Conservation (phyloP, 306 rosid species). For the Ceratonia siliqua region DNA sequence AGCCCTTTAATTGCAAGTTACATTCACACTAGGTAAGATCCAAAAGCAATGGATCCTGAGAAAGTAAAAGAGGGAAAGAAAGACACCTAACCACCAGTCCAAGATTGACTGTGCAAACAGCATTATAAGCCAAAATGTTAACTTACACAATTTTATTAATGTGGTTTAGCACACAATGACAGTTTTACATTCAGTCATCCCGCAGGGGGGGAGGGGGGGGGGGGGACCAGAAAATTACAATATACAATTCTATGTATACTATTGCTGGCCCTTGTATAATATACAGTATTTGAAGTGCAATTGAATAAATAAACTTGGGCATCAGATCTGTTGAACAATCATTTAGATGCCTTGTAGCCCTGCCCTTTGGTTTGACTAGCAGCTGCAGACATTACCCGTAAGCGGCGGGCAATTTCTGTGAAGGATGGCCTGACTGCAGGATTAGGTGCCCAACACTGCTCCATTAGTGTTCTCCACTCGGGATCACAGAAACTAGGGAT, state of each 20-base stretch:
- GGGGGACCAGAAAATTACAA: slow-evolving; percentile 33
- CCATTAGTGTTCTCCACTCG: slow-evolving; percentile 89
- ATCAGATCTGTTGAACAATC: slow-evolving; percentile 39
- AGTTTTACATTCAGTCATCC: slow-evolving; percentile 26
- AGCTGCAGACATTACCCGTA: slow-evolving; percentile 71
- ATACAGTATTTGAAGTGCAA: slow-evolving; percentile 32
- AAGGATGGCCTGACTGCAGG: slow-evolving; percentile 86
- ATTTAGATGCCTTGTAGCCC: slow-evolving; percentile 73
- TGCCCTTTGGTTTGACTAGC: slow-evolving; percentile 76
- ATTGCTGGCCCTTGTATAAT: slow-evolving; percentile 27
- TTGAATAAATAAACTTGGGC: slow-evolving; percentile 42
- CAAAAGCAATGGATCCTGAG: neutral
- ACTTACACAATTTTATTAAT: slow-evolving; percentile 19
- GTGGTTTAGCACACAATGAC: slow-evolving; percentile 34
- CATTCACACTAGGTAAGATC: neutral
- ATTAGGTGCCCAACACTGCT: slow-evolving; percentile 98
- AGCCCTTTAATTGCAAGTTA: neutral
- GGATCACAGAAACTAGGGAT: slow-evolving; percentile 80
- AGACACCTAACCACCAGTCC: neutral
- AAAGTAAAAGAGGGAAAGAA: neutral
- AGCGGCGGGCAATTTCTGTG: slow-evolving; percentile 80
- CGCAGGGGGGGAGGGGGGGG: neutral
- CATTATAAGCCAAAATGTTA: slow-evolving; percentile 21
- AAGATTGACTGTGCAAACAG: slow-evolving; percentile 25
- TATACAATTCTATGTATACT: slow-evolving; percentile 23